Base-by-base conservation (phyloP, 345 rosid genomes). In the Syzygium jambos region DNA sequence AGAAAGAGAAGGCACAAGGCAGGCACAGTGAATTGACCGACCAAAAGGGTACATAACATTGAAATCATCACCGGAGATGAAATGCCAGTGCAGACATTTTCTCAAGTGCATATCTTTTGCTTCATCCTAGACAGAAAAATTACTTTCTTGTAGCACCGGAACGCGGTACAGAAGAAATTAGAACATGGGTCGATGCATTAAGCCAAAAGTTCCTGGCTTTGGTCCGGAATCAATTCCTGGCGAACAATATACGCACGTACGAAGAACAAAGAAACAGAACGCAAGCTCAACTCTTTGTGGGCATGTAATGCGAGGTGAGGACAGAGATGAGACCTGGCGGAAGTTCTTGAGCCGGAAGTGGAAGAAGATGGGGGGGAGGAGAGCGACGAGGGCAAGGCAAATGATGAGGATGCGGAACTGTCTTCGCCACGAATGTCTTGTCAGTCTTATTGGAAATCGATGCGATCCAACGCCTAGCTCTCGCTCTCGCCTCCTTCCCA, bases 281-380 rank as follows among this genome's bases (percentile, higher is more conserved):
- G 54, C 27, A 27, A 22, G 14, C 19, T 41, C 78, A 34, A 77
- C 54, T 17, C 29, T 30, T 61, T 73, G 38, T 25, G 17, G 49
- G 77, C 73, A 86, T 30, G 78, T 84, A 80, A 29, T 85, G 87
- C 68, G 55, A 21, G 80, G 21, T 9, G 54, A 55, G 85, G 53
- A 85, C 77, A 52, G 80, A 85, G 78, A 56, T 82, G 56, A 27
- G 51, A 92, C 98, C 90, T 94, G 95, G 51, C 95, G 95, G 88
- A 95, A 88, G 87, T 92, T 92, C 56, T 96, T 95, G 89, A 98
- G 98, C 73, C 93, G 92, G 91, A 96, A 88, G 90, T 98, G 99
- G 94, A 98, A 96, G 92, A 92, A 93, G 88, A 96, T 65, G 17
- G 98, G 99, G 86, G 99, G 99, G 82, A 93, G 86, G 82, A 95